Base-by-base conservation (phyloP, 768 basidiomycete genomes). In the Galerina sulciceps region DNA sequence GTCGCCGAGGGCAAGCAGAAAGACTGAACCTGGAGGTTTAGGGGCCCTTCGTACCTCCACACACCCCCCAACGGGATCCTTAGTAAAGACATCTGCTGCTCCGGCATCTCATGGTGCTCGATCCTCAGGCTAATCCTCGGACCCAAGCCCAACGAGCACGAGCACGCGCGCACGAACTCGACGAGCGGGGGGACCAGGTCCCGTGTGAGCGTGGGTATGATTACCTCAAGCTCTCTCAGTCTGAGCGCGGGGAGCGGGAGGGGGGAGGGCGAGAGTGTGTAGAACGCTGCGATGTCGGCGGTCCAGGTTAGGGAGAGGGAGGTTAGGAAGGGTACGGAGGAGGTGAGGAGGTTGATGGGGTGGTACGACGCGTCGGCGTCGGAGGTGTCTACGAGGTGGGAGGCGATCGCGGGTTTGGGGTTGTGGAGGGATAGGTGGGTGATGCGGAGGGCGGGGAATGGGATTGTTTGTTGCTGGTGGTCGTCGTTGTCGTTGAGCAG, bases 21-120 rank as follows among this genome's bases (percentile, higher is more conserved):
- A 1, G 57, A 60, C 5, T 65, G 64, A 34, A 69, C 60, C 0
- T n/a, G 17, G 4, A 44, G 22, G 15, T 59, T 58, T 10, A 71
- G 55, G 0, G 73, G 73, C 0, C 73, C 73, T 48, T 67, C 59
- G 48, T 68, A 73, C 35, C 58, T 66, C 52, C 66, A 69, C 1
- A 74, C 64, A 4, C 67, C 65, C 0, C 26, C 53, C 9, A 71
- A 40, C 1, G 67, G 64, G 6, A 73, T 57, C 8, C 59, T 59
- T 9, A 67, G 64, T 0, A 58, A 57, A 0, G 51, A 49, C 18
- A 71, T 64, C 45, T 70, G 66, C 23, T 67, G 65, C 20, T 70
- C 70, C 10, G 69, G 64, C 3, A 72, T 57, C 15, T 67, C 69
- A 47, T 70, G 68, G 13, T 66, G 65, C n/a, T 64, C 64, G 22